phyloP scores from a whole-genome alignment of 495 filamentous ascomycete genomes.

The Xylaria nigripes region DNA sequence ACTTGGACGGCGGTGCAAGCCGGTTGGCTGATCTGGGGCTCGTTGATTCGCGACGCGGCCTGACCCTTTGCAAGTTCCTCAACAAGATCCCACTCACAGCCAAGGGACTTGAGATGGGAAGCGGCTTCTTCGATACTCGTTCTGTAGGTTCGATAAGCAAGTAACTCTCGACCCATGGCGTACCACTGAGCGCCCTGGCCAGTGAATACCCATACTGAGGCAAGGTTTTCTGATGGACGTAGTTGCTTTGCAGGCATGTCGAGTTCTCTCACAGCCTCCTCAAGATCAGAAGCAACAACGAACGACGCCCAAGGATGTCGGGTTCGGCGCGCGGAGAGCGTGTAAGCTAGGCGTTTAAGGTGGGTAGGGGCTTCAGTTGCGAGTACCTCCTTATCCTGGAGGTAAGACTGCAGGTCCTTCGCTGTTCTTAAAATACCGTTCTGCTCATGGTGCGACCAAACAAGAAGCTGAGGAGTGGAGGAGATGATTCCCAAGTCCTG shows the following conservation, averaged over 20 bases:
- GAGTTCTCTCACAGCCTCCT: constrained; percentile 11
- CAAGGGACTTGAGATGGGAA: constrained; percentile 17
- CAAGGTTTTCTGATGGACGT: constrained; percentile 14
- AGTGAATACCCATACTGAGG: constrained; percentile 23
- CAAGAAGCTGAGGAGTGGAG: constrained; percentile 18
- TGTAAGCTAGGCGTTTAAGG: constrained; percentile 28
- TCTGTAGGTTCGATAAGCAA: constrained; percentile 20
- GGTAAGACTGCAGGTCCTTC: constrained; percentile 14
- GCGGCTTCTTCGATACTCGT: constrained; percentile 21
- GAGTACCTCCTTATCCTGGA: constrained; percentile 10
- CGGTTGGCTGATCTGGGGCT: constrained; percentile 31
- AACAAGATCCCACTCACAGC: constrained; percentile 19
- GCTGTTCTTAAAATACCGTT: constrained; percentile 20
- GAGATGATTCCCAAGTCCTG: constrained; percentile 13
- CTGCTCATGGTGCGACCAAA: constrained; percentile 25
- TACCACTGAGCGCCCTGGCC: constrained; percentile 37
- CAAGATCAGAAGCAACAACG: constrained; percentile 24
- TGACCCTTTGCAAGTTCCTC: constrained; percentile 18
- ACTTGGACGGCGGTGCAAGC: constrained; percentile 42
- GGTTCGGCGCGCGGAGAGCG: constrained; percentile 31
- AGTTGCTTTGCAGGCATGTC: constrained; percentile 16
- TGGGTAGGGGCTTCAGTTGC: constrained; percentile 11
- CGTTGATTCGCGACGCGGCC: constrained; percentile 18
- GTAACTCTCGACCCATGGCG: constrained; percentile 41
- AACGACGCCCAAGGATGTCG: constrained; percentile 33